A percentile compares a stretch with the other conserved stretches of the same genome.
These are phyloP conservation scores for Suhomyces wounanorum DNA, from an alignment of 1,139 yeast genomes.

Conservation along the genomic window DNA sequence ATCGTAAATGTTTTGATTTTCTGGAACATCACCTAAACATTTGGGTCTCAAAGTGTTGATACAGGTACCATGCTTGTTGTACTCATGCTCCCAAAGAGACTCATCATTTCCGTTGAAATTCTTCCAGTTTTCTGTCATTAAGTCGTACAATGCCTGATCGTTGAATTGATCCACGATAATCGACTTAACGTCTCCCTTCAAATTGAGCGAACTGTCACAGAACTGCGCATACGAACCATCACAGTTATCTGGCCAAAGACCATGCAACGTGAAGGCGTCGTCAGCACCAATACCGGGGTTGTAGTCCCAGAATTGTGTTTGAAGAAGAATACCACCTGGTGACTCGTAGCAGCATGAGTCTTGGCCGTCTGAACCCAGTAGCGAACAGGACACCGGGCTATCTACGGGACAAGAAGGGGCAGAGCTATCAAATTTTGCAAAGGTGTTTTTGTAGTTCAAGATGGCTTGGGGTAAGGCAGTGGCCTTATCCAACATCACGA, in stretches of 20 bases:
- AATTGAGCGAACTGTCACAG: slow-evolving; percentile 66
- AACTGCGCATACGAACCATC: slow-evolving; percentile 69
- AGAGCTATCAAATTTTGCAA: neutral
- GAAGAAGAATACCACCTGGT: slow-evolving; percentile 82
- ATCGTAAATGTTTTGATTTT: slow-evolving; percentile 70
- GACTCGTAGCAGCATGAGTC: slow-evolving; percentile 84
- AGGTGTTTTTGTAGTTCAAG: neutral
- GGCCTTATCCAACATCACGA: neutral
- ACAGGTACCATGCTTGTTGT: slow-evolving; percentile 94
- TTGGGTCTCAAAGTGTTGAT: slow-evolving; percentile 73
- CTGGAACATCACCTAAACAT: slow-evolving; percentile 56
- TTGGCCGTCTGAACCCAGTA: slow-evolving; percentile 22
- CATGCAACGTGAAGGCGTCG: slow-evolving; percentile 81
- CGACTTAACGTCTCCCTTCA: slow-evolving; percentile 37
- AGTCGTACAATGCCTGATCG: slow-evolving; percentile 53
- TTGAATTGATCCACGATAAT: slow-evolving; percentile 52
- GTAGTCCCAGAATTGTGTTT: slow-evolving; percentile 95
- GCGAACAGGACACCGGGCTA: slow-evolving; percentile 63
- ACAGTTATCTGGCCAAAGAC: slow-evolving; percentile 85
- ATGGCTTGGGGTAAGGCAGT: slow-evolving; percentile 10
- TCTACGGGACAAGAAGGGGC: slow-evolving; percentile 57
- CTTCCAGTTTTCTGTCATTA: slow-evolving; percentile 73
- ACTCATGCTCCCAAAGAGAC: slow-evolving; percentile 87
- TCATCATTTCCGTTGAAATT: slow-evolving; percentile 74
- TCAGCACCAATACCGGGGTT: slow-evolving; percentile 72